These are phyloP conservation scores for Vigna trinervia DNA, from an alignment of 306 rosid genomes.

Conservation along the genomic window DNA sequence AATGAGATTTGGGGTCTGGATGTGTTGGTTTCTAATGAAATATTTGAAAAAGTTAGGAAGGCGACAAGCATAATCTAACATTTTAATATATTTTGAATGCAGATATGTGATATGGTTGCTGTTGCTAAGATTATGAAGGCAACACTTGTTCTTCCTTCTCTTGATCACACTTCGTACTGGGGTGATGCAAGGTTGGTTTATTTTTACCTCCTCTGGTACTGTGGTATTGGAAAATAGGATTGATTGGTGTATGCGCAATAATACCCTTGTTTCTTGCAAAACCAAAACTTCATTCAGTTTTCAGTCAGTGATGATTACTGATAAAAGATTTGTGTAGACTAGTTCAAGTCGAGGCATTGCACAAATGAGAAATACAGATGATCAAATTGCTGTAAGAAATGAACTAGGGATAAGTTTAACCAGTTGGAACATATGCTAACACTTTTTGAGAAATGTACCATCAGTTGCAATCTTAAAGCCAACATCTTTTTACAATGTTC, in stretches of 20 bases:
- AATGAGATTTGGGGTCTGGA: constrained; percentile 98
- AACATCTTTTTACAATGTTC: not conserved
- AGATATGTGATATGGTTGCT: constrained; percentile 95
- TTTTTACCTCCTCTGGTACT: not conserved
- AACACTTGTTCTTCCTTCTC: constrained; percentile 34
- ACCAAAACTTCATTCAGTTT: not conserved
- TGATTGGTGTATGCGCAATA: not conserved
- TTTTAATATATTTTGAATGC: constrained; percentile 49
- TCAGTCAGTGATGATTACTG: not conserved
- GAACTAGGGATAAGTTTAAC: not conserved
- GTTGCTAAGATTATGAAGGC: constrained; percentile 80
- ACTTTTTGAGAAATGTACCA: not conserved
- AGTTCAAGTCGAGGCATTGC: not conserved
- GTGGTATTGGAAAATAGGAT: not conserved
- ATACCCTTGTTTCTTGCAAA: constrained; percentile 7
- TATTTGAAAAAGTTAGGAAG: not conserved
- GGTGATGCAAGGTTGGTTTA: constrained; percentile 29
- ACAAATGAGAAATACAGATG: not conserved
- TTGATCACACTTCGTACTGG: constrained; percentile 17
- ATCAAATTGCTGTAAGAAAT: constrained; percentile 4
- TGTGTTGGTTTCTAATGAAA: constrained; percentile 49
- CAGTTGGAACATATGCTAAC: not conserved
- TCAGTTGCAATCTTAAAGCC: not conserved
- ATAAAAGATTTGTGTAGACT: not conserved
- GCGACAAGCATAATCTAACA: constrained; percentile 51